Base-by-base conservation (phyloP, 139 green algal species). In the Chlorella sp. region DNA sequence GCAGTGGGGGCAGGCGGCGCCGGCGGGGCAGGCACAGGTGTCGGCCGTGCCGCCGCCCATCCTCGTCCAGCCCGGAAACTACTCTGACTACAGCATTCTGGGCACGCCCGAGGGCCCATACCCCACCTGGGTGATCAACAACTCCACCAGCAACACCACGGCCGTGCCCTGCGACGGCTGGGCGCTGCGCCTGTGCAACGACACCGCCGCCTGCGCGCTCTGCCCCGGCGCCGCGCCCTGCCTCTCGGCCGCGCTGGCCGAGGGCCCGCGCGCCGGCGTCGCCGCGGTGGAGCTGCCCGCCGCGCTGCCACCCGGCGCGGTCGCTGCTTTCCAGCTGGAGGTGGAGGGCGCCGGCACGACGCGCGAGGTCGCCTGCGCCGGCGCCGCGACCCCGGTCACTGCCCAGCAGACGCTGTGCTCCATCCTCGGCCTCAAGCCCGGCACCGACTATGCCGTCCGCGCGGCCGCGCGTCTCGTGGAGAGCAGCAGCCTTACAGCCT, bases 131-230 rank as follows among this genome's bases (percentile, higher is more conserved):
- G 53, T 75, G 19, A 8, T 8, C 19, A 42, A 51, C 4, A 11
- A 36, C 3, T 53, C n/a, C 41, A 19, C 19, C 69, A 31, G 40
- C 40, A 75, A 65, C 53, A 53, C 51, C 4, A 53, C 66, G 3
- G 53, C 69, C 14, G 38, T 75, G 9, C 69, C 5, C 38, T 75
- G 38, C 66, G 42, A 5, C n/a, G 69, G 38, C n/a, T 75, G 35
- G 2, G 19, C 43, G 66, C 46, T 17, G 2, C 43, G 14, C 41
- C 15, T 8, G 7, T 17, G 1, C 19, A 5, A n/a, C 35, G 55
- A 7, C 23, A 65, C 6, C 33, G 33, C 31, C 8, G 7, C 6
- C 31, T 14, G 25, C 2, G 58, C 5, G 29, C 3, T 42, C 12
- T 14, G 33, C 8, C 7, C 29, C 4, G 59, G 17, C 17, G 35